Percentiles rank a stretch among this genome's conserved stretches.
Conservation (phyloP, 192 early-diverging fungal species). For the Coemansia sp. region DNA sequence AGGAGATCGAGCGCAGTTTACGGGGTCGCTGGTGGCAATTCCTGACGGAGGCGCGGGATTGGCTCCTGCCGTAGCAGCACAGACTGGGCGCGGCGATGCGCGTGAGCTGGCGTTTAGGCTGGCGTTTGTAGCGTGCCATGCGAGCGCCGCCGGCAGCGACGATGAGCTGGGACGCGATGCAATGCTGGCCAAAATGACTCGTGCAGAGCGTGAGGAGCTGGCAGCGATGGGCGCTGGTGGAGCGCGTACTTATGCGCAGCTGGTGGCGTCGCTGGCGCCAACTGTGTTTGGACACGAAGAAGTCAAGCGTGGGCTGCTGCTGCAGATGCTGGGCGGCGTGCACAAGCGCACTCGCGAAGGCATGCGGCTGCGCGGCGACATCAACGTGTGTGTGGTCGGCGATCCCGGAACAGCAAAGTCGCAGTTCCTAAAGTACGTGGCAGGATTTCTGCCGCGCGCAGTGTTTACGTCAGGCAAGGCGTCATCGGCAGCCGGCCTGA, state of each 20-base stretch:
- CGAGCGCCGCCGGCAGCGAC: slow-evolving; percentile 55
- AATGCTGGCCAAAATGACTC: slow-evolving; percentile 63
- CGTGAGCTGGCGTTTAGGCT: slow-evolving; percentile 92
- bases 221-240: slow-evolving; percentile 64
- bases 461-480: slow-evolving; percentile 97
- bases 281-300: slow-evolving; percentile 92
- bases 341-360: slow-evolving; percentile 92
- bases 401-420: slow-evolving; percentile 94
- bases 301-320: slow-evolving; percentile 91
- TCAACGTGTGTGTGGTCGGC: slow-evolving; percentile 96
- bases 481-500: slow-evolving; percentile 92
- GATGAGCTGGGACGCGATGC: slow-evolving; percentile 66
- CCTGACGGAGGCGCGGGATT: slow-evolving; percentile 87
- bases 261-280: slow-evolving; percentile 83
- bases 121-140: slow-evolving; percentile 83
- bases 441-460: slow-evolving; percentile 84
- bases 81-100: slow-evolving; percentile 72
- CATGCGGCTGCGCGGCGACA: slow-evolving; percentile 93
- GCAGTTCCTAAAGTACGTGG: slow-evolving; percentile 82
- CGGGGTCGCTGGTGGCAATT: slow-evolving; percentile 86
- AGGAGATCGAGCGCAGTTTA: slow-evolving; percentile 87
- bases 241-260: slow-evolving; percentile 67
- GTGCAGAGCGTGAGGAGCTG: slow-evolving; percentile 76
- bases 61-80: slow-evolving; percentile 64
- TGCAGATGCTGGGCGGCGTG: slow-evolving; percentile 94